These are phyloP conservation scores for Rubia balearica DNA, from an alignment of 305 asterid species.

Conservation along the genomic window DNA sequence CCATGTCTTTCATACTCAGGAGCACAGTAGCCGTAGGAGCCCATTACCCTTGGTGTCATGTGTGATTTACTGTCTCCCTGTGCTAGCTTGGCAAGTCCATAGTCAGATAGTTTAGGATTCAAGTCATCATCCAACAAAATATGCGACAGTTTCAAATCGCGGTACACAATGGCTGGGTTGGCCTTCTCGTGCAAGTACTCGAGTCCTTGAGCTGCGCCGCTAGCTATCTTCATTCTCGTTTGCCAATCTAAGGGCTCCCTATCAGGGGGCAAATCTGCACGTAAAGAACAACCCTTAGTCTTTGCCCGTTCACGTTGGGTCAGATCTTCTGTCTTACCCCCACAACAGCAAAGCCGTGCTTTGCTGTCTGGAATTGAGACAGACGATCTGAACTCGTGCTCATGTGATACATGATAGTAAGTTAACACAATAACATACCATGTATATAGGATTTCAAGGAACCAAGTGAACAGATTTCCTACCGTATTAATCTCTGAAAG, in stretches of 20 bases:
- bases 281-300: background rate
- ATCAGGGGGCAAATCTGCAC: constrained; percentile 46
- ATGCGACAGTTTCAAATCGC: constrained; percentile 62
- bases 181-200: constrained; percentile 80
- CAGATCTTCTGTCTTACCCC: too few species aligned
- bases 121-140: constrained; percentile 49
- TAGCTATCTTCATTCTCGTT: constrained; percentile 78
- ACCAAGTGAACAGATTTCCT: background rate
- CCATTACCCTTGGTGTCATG: constrained; percentile 51
- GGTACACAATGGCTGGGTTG: constrained; percentile 61
- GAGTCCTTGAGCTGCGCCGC: constrained; percentile 74
- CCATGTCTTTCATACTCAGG: constrained; percentile 84
- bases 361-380: too few species aligned
- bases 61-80: constrained; percentile 53
- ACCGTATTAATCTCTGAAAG: too few species aligned
- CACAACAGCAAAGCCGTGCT: too few species aligned
- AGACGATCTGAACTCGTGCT: too few species aligned
- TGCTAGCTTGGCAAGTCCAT: constrained; percentile 70
- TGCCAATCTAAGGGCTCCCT: constrained; percentile 58
- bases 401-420: background rate
- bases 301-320: background rate
- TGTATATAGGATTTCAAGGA: constrained; percentile 43
- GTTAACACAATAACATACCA: constrained; percentile 32
- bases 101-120: constrained; percentile 64
- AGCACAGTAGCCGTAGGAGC: constrained; percentile 63